Evolutionary conservation across 768 basidiomycete species (phyloP).

Genomic region (Termitomyces sp.): DNA sequence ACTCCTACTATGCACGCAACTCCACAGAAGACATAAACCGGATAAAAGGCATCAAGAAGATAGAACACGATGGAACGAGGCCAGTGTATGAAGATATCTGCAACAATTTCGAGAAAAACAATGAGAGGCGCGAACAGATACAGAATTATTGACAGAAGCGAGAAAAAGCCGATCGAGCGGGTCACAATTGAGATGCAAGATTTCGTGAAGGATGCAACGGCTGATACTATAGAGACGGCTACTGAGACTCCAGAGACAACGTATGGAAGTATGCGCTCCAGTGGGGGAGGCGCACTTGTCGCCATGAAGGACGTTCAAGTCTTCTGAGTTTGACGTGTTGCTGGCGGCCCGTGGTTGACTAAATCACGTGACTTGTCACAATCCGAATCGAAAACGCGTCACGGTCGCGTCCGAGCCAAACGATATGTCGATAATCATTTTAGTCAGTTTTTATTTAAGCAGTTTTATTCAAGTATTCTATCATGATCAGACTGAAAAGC

Average conservation of each 20-base stretch:
- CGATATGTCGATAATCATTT: no score
- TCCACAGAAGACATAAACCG: constrained; percentile 53
- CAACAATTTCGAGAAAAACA: constrained; percentile 35
- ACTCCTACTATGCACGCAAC: constrained; percentile 53
- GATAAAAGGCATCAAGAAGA: constrained; percentile 43
- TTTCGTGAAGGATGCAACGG: not conserved
- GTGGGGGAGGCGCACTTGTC: constrained; percentile 2
- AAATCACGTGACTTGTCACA: no score
- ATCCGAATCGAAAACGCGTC: no score
- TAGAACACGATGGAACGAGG: constrained; percentile 39
- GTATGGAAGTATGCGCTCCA: constrained; percentile 15
- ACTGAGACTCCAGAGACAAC: constrained; percentile 6
- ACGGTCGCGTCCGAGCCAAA: no score
- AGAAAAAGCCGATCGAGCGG: constrained; percentile 8
- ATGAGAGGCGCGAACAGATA: constrained; percentile 49
- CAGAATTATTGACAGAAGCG: constrained; percentile 25
- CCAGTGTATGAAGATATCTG: constrained; percentile 39
- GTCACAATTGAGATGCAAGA: constrained; percentile 1
- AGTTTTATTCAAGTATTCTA: no score
- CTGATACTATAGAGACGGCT: not conserved
- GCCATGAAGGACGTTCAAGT: no score
- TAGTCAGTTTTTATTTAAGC: no score
- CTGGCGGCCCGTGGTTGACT: no score
- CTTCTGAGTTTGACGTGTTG: no score
- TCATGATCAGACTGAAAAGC: no score